Evolutionary conservation across 345 rosid genomes (phyloP).

Genomic region (Rhodamnia argentea): DNA sequence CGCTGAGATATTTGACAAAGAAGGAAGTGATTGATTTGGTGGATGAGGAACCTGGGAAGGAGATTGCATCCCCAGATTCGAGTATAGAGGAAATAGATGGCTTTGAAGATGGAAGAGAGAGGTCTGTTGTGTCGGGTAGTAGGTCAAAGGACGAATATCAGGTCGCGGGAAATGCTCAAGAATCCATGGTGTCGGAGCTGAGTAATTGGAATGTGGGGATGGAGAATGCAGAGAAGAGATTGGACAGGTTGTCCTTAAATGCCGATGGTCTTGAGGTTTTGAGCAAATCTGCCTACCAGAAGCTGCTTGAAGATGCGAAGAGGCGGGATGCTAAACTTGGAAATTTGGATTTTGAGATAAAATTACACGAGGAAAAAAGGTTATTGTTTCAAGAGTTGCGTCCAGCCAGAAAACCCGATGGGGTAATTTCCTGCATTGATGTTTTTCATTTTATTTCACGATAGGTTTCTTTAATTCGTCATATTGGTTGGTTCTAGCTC

Average conservation of each 20-base stretch:
- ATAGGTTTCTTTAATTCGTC: not conserved
- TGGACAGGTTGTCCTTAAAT: conserved; percentile 31
- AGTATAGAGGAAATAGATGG: conserved; percentile 35
- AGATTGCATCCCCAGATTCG: conserved; percentile 43
- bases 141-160: conserved; percentile 15
- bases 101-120: conserved; percentile 24
- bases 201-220: conserved; percentile 19
- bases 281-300: conserved; percentile 42
- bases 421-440: conserved; percentile 27
- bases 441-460: not conserved
- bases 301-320: conserved; percentile 45
- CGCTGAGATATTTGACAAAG: conserved; percentile 21
- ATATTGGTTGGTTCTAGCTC: not conserved
- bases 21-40: conserved; percentile 31
- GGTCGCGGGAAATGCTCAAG: conserved; percentile 8
- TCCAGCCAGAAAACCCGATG: conserved; percentile 30
- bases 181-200: conserved; percentile 30
- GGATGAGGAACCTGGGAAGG: conserved; percentile 29
- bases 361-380: conserved; percentile 35
- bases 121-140: conserved; percentile 3
- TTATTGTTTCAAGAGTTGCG: conserved; percentile 23
- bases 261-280: conserved; percentile 19
- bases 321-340: conserved; percentile 35
- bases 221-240: conserved; percentile 32
- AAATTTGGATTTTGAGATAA: conserved; percentile 46